Conservation (phyloP, 2,329 filamentous ascomycete species). For the Penicillium sp. region DNA sequence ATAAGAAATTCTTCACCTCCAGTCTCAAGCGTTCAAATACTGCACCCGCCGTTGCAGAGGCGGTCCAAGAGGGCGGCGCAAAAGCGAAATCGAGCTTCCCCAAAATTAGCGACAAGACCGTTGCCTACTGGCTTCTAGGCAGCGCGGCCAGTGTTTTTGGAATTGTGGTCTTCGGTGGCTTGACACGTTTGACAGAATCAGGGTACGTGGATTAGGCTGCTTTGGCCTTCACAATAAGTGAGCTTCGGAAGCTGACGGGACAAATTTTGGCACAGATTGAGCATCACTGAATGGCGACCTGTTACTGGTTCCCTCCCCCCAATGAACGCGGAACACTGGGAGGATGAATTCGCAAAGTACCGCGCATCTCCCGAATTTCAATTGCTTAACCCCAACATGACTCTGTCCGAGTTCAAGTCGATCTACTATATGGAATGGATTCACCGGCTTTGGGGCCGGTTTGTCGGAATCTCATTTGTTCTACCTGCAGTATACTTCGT, state of each 20-base stretch:
- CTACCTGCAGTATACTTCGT: conserved; percentile 87
- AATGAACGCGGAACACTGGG: conserved; percentile 75
- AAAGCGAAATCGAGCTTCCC: conserved; percentile 48
- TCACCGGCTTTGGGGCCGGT: conserved; percentile 88
- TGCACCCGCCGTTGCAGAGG: conserved; percentile 18
- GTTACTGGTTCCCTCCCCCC: conserved; percentile 91
- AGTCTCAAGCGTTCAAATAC: conserved; percentile 23
- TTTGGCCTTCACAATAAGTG: neutral
- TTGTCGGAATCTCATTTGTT: conserved; percentile 87
- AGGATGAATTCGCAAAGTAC: conserved; percentile 90
- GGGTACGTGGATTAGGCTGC: conserved; percentile 54
- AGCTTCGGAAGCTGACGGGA: conserved; percentile 12
- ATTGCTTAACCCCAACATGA: conserved; percentile 90
- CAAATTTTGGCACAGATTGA: conserved; percentile 59
- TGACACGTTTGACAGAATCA: conserved; percentile 92
- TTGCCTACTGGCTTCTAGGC: conserved; percentile 88
- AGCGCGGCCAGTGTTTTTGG: conserved; percentile 94
- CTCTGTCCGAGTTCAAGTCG: conserved; percentile 88
- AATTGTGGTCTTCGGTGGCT: conserved; percentile 90
- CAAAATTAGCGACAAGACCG: conserved; percentile 67
- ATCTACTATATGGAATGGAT: conserved; percentile 99
- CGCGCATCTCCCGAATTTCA: conserved; percentile 88
- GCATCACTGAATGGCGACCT: conserved; percentile 98
- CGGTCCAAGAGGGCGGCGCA: conserved; percentile 22
- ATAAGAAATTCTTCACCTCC: conserved; percentile 29